Conservation (phyloP, 2,329 filamentous ascomycete genomes). For the Aspergillus persii region DNA sequence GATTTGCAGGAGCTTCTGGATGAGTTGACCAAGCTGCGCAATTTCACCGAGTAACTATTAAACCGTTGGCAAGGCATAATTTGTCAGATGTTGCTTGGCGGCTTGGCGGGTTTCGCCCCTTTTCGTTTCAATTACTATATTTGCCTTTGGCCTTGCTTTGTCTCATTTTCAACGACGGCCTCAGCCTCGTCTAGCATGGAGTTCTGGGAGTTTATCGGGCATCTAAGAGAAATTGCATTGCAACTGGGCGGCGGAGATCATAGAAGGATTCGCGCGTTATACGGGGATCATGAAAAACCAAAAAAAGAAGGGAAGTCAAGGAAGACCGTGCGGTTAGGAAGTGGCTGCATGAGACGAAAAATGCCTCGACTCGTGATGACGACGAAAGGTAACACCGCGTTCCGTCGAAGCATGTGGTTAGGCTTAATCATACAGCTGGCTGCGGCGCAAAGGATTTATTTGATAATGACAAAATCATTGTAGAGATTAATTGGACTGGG, state of each 20-base stretch:
- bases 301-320: background rate
- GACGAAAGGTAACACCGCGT: constrained; percentile 1
- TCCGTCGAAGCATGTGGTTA: background rate
- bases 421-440: background rate
- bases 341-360: background rate
- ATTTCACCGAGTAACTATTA: constrained; percentile 39
- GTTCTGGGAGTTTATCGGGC: constrained; percentile 20
- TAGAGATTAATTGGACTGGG: constrained; percentile 1
- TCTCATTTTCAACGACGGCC: background rate
- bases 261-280: background rate
- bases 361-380: background rate
- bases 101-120: constrained; percentile 6
- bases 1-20: constrained; percentile 84
- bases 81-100: background rate
- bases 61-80: background rate
- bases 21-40: constrained; percentile 79
- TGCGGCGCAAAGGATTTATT: constrained; percentile 8
- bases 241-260: background rate
- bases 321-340: background rate
- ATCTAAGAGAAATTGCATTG: background rate
- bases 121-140: background rate
- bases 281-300: background rate
- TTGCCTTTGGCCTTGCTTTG: background rate
- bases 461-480: constrained; percentile 4
- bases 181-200: constrained; percentile 23